Evolutionary conservation across 2,329 filamentous ascomycete genomes (phyloP), one percentile per base, ranked within the genome.

Genomic region (Fusarium chaquense): DNA sequence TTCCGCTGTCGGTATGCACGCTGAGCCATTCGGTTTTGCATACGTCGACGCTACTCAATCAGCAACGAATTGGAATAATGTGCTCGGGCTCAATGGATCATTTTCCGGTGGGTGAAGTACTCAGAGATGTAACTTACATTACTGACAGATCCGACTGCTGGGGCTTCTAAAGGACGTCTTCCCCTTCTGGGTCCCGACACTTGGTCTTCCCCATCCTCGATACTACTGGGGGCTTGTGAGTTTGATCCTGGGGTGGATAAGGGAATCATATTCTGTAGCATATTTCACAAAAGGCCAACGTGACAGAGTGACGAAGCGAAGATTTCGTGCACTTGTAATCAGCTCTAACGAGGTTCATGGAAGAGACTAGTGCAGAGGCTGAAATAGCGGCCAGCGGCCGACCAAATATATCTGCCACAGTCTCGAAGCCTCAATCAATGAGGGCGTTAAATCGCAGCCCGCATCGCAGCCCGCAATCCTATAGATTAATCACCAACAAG

Each of bases 1-100:
- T 63, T 63, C 12, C 58, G 60, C 11, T 63, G 58, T 0, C 60
- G 60, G 13, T 63, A 63, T 9, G 60, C 60, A 9, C 60, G 60
- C 24, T 63, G 60, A 3, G 58, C 60, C 58, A 63, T 63, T 0
- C 60, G 58, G 5, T 63, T 63, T 12, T 63, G 60, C 10, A 62
- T n/a, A 13, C 60, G 36, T 9, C 58, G 41, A 6, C 58, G 49
- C 60, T 63, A 32, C 8, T 30, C 3, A 1, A 2, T 20, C 24
- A 35, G 60, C 47, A 16, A 46, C 35, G 20, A 5, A n/a, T 11
- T 0, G 22, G 11, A 20, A 4, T 2, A 18, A 9, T 5, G 3
- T 15, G 10, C 0, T 9, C 6, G 9, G 2, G 3, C 6, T 16
- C 8, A 13, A n/a, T n/a, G 11, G 2, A 3, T 10, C 2, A 1